Base-by-base conservation (phyloP, 2,329 filamentous ascomycete species). In the Epichloe typhina region DNA sequence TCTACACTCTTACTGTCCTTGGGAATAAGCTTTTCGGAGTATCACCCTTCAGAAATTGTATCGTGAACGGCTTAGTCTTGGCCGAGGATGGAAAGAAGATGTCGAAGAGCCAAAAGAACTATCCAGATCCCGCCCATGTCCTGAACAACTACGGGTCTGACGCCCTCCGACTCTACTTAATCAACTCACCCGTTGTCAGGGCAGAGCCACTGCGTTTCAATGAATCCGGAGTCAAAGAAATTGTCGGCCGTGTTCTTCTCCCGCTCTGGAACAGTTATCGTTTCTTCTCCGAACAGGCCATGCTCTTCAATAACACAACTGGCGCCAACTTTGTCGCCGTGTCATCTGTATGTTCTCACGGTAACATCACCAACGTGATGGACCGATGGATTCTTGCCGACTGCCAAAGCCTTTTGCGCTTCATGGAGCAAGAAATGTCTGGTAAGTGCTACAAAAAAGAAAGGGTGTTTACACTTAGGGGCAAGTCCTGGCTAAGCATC, bases 371-470 rank as follows among this genome's bases (percentile, higher is more conserved):
- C 33, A 61, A 60, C 17, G 86, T 94, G 50, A 91, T 95, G 83
- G 89, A 95, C 64, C 79, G 82, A 55, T 95, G 89, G 89, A 89
- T 95, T 57, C 70, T 95, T 59, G 88, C 88, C 50, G 86, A 83
- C 57, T 90, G 84, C 59, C 88, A 95, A 66, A 90, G 84, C 61
- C 72, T 95, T 57, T 75, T 95, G 52, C 82, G 87, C 61, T 94
- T 89, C 62, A 86, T 94, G 52, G 88, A 95, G 62, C 74, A 86
- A 59, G 88, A 95, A 68, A 94, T 95, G 89, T 72, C 73, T 26
- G 81, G 77, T 70, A 73, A 77, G 73, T 46, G n/a, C 36, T 15
- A 2, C 13, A 38, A 15, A 13, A 38, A 38, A 23, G 6, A 23
- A 23, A 1, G 2, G 7, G 4, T 31, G 9, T 1, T 31, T 31